These are phyloP conservation scores for Fusarium phyllophilum DNA, from an alignment of 2,329 filamentous ascomycete species.

Conservation along the genomic window DNA sequence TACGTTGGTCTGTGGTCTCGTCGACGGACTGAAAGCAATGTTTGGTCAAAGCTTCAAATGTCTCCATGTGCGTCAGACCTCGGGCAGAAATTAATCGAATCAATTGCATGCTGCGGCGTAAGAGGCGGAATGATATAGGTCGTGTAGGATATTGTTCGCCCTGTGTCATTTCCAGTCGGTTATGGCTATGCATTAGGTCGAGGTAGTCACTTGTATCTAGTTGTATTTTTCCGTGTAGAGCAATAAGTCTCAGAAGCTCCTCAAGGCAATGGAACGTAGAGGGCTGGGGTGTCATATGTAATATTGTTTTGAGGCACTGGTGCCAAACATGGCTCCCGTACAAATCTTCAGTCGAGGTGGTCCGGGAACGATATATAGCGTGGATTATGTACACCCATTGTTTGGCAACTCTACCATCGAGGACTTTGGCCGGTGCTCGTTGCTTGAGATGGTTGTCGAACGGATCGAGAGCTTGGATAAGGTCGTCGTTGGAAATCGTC, in stretches of 20 bases:
- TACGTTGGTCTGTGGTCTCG: background rate
- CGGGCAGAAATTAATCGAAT: slow-evolving; percentile 1
- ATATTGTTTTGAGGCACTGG: slow-evolving; percentile 11
- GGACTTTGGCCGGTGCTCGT: background rate
- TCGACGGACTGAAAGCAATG: slow-evolving; percentile 1
- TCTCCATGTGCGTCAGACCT: background rate
- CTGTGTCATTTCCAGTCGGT: slow-evolving; percentile 8
- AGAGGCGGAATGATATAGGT: background rate
- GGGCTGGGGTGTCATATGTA: slow-evolving; percentile 22
- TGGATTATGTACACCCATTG: slow-evolving; percentile 22
- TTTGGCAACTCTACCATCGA: slow-evolving; percentile 21
- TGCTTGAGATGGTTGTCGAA: slow-evolving; percentile 20
- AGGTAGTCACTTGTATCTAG: slow-evolving; percentile 9
- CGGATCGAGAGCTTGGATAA: slow-evolving; percentile 32
- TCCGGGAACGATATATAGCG: slow-evolving; percentile 13
- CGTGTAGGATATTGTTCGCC: background rate
- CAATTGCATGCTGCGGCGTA: slow-evolving; percentile 19
- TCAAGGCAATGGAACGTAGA: slow-evolving; percentile 25
- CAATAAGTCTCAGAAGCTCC: slow-evolving; percentile 12
- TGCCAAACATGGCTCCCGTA: slow-evolving; percentile 26
- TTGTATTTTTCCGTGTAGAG: background rate
- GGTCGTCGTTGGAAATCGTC: slow-evolving; percentile 24
- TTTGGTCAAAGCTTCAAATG: background rate
- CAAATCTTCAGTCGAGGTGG: background rate
- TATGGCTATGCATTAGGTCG: slow-evolving; percentile 7